Conservation (phyloP, 257 asterid species). For the Oldenlandia corymbosa region DNA sequence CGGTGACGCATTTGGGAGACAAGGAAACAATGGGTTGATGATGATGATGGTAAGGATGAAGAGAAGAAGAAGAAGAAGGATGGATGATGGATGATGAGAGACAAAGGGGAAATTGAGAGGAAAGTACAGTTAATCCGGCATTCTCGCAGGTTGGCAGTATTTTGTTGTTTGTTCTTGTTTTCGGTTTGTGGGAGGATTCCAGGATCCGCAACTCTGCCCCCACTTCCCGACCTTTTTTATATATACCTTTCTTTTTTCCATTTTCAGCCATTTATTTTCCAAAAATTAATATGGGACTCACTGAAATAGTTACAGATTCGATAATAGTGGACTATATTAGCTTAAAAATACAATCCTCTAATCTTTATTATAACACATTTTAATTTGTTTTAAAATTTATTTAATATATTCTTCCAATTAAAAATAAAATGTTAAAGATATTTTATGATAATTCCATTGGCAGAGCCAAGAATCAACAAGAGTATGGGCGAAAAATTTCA, state of each 20-base stretch:
- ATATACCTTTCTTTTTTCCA: neutral
- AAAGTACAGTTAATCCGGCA: conserved; percentile 38
- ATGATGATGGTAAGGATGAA: neutral
- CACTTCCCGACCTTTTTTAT: neutral
- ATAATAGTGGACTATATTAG: no score
- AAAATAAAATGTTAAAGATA: no score
- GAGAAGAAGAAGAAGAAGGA: neutral
- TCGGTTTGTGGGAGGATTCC: no score
- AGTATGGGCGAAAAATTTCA: no score
- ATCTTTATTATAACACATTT: no score
- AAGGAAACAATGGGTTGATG: neutral
- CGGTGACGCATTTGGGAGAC: neutral
- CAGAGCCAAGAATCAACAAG: no score
- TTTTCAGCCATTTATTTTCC: neutral
- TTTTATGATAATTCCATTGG: no score
- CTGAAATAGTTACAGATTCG: no score
- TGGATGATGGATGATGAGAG: conserved; percentile 3
- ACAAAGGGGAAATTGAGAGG: conserved; percentile 11
- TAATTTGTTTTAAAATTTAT: no score
- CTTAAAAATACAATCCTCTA: no score
- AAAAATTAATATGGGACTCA: no score
- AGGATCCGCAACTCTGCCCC: neutral
- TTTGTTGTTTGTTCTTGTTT: neutral
- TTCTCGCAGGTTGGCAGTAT: conserved; percentile 31
- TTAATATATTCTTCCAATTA: no score